Evolutionary conservation across 2,329 filamentous ascomycete genomes (phyloP), one percentile per base, ranked within the genome.

Genomic region (Fusarium humuli): DNA sequence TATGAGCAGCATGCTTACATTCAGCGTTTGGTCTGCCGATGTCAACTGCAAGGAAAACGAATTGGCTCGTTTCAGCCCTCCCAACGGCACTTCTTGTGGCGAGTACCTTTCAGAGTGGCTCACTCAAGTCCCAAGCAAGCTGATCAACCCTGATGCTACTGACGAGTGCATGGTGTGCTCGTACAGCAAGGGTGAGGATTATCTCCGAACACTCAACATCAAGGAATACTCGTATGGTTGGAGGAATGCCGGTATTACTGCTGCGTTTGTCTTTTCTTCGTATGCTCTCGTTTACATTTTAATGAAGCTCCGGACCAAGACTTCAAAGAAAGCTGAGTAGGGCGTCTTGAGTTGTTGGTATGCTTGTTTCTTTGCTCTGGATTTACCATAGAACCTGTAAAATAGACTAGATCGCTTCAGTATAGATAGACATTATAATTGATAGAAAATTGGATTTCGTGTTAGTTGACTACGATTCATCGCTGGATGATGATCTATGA

Each of bases 171-270:
- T 78, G 42, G 89, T 92, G 0, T 93, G 91, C 73, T 82, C 88
- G 66, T 92, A 88, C 75, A 78, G 77, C 2, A 78, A 74, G 20
- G 90, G 89, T 0, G 81, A 84, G 8, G 90, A 91, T 61, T 92
- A 90, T 68, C 76, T 92, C 4, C 72, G 78, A 4, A 87, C 83
- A 0, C 67, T 92, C 14, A 91, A 92, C 73, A 72, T 92, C 10
- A 81, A 82, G 2, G 83, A 88, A 6, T 88, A 91, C 69, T 87
- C 83, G 65, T 89, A 88, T 70, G 90, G 88, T 0, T 93, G 91
- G 91, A 83, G 91, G 50, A 84, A 92, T 77, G 87, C 87, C 0
- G 90, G 75, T 0, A 88, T 91, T 49, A 83, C 86, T 5, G 85
- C 85, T 3, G 79, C 88, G 7, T 90, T 90, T 69, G 85, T 81